A percentile compares a stretch with the other conserved stretches of the same genome.
These are phyloP conservation scores for Daedaleopsis sinensis DNA, from an alignment of 768 basidiomycete species.

Conservation along the genomic window DNA sequence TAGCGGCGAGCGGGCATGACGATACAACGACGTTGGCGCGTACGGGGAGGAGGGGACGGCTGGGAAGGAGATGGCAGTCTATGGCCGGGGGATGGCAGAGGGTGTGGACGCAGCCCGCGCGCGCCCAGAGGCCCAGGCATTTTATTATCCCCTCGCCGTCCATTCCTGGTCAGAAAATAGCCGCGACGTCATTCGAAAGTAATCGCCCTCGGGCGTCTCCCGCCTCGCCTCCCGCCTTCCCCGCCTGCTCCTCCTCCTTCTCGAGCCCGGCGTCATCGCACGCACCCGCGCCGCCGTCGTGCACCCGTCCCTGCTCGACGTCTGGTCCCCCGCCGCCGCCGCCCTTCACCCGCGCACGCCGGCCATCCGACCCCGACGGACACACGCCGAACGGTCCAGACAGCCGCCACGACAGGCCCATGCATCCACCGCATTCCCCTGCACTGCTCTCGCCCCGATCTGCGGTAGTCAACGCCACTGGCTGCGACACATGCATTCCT, in stretches of 20 bases:
- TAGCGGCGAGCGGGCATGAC: conserved; percentile 7
- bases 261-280: no score
- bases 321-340: no score
- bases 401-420: neutral
- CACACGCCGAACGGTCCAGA: neutral
- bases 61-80: conserved; percentile 3
- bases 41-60: neutral
- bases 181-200: conserved; percentile 7
- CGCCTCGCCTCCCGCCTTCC: no score
- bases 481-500: neutral
- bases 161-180: conserved; percentile 7
- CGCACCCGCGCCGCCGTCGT: no score
- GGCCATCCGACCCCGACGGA: no score
- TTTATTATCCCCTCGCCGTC: neutral
- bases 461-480: neutral
- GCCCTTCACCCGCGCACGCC: no score
- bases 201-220: no score
- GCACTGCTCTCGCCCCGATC: neutral
- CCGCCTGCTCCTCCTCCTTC: no score
- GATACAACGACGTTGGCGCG: neutral
- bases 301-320: no score
- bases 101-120: neutral
- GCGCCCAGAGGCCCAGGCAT: neutral
- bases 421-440: neutral
- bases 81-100: neutral